Percentiles rank a stretch among this genome's conserved stretches.
These are phyloP conservation scores for Nemania sp. DNA, from an alignment of 2,329 filamentous ascomycete species.

Conservation along the genomic window DNA sequence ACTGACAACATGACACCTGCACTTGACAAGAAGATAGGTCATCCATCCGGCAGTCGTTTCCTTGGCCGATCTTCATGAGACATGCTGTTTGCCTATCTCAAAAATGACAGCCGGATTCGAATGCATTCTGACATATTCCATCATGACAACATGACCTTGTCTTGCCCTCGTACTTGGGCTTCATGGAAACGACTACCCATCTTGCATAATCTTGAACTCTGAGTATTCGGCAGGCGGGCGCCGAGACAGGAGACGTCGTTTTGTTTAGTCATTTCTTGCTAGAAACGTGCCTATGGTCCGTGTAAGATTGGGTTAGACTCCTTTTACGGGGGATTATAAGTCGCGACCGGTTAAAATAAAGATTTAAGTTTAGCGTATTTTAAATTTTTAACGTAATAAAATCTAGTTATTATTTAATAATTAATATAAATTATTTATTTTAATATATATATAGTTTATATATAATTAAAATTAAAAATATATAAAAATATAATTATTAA, in stretches of 20 bases:
- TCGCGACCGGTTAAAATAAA: too few species aligned
- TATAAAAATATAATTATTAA: too few species aligned
- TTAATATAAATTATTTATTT: too few species aligned
- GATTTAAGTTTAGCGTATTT: too few species aligned
- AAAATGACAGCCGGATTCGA: conserved; percentile 17
- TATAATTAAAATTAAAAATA: too few species aligned
- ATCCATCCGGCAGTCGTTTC: background rate
- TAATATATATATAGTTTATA: too few species aligned
- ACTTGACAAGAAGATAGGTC: background rate
- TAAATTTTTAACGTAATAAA: too few species aligned
- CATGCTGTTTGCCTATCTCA: conserved; percentile 6
- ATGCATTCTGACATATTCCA: conserved; percentile 1
- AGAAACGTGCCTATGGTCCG: conserved; percentile 3
- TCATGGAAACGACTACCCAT: conserved; percentile 7
- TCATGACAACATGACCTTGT: background rate
- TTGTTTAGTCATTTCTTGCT: background rate
- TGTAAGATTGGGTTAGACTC: conserved; percentile 10
- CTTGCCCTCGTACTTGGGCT: conserved; percentile 1
- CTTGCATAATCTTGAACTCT: conserved; percentile 19
- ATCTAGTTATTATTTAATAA: too few species aligned
- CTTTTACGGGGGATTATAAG: too few species aligned
- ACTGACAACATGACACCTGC: conserved; percentile 3
- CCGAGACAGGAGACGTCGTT: conserved; percentile 1
- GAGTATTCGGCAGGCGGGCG: background rate
- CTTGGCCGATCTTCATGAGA: background rate